Evolutionary conservation across 164 flowering plant species (phyloP).

Genomic region (Kalanchoe fedtschenkoi): DNA sequence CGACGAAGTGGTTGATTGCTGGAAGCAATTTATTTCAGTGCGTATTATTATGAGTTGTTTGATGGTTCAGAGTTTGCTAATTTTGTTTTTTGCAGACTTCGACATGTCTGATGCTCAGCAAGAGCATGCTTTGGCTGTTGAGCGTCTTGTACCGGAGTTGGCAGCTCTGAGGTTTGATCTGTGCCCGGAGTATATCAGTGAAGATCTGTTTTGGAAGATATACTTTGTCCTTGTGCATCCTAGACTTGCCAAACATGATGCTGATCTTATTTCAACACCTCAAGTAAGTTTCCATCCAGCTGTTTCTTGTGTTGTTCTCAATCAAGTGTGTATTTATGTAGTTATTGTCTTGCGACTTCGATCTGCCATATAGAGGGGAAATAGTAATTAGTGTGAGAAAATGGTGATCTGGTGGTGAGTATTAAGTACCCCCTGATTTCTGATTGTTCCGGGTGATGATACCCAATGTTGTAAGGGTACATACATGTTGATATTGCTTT

Average conservation of each 20-base stretch:
- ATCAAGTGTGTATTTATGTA: no score
- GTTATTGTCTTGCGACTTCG: no score
- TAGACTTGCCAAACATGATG: slow-evolving; percentile 66
- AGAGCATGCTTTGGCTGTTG: slow-evolving; percentile 86
- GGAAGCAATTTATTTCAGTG: no score
- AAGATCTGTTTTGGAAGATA: slow-evolving; percentile 83
- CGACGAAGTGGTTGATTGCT: no score
- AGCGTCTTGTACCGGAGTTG: slow-evolving; percentile 68
- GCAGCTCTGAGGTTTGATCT: slow-evolving; percentile 91
- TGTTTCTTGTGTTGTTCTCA: no score
- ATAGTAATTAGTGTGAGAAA: no score
- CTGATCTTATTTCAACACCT: slow-evolving; percentile 57
- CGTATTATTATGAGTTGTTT: not conserved
- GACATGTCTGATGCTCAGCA: slow-evolving; percentile 82
- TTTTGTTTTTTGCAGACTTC: slow-evolving; percentile 46
- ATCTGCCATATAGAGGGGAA: no score
- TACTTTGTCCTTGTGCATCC: slow-evolving; percentile 90
- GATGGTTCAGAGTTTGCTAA: not conserved
- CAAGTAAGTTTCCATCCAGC: slow-evolving; percentile 36
- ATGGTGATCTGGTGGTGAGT: no score
- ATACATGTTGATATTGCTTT: no score
- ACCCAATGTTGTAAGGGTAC: no score
- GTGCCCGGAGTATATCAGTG: slow-evolving; percentile 79
- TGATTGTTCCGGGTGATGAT: no score
- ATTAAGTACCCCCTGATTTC: no score